Conservation (phyloP, 75 land plant species). For the Azolla pinnata region DNA sequence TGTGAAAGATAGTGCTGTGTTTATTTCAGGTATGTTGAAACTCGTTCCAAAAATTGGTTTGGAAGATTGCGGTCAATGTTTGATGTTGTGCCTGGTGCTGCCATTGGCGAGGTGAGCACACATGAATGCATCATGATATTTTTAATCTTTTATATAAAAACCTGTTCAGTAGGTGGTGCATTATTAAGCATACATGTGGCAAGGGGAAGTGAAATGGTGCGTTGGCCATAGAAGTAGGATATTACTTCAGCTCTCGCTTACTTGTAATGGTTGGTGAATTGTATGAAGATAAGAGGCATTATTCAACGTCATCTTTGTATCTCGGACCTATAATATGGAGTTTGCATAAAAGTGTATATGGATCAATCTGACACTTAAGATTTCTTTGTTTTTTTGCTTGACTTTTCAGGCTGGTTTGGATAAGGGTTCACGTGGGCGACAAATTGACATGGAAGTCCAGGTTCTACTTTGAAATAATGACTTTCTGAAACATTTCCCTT, state of each 20-base stretch:
- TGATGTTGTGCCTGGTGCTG: constrained; percentile 45
- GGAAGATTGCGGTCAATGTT: constrained; percentile 39
- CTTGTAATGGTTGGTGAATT: background rate
- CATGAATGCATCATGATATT: background rate
- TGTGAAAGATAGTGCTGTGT: no score
- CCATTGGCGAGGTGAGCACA: constrained; percentile 61
- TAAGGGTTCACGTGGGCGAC: constrained; percentile 57
- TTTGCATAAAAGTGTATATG: background rate
- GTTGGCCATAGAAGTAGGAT: background rate
- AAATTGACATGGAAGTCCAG: constrained; percentile 49
- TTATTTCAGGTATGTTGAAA: constrained; percentile 39
- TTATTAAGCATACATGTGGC: background rate
- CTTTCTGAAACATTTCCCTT: no score
- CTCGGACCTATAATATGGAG: background rate
- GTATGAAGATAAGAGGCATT: background rate
- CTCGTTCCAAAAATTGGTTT: constrained; percentile 55
- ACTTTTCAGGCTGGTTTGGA: constrained; percentile 58
- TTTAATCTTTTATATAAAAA: background rate
- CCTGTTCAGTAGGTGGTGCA: background rate
- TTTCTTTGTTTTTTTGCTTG: background rate
- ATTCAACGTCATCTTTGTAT: background rate
- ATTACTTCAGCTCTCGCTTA: background rate
- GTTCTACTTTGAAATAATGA: no score
- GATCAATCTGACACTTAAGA: background rate
- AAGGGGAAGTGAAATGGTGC: background rate